phyloP scores from a whole-genome alignment of 495 filamentous ascomycete genomes.

The Neurospora discreta region DNA sequence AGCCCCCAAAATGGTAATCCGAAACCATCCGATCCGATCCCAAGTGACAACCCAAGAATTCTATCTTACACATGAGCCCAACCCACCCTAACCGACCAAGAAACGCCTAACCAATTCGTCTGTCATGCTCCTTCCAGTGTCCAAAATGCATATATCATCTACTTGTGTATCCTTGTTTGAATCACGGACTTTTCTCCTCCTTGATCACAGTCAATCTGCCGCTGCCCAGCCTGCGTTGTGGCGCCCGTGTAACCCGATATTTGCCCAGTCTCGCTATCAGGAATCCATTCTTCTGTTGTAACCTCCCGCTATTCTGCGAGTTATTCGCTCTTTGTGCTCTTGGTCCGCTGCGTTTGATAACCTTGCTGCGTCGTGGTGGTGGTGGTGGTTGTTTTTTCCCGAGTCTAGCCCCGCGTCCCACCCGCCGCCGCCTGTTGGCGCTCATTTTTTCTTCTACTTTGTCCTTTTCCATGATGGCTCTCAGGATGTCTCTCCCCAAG shows the following conservation, averaged over 20 bases:
- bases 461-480: background rate
- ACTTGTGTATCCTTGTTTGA: background rate
- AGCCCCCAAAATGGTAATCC: background rate
- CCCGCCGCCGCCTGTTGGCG: background rate
- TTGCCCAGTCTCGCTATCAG: background rate
- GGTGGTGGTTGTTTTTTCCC: background rate
- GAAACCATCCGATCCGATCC: background rate
- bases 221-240: background rate
- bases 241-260: background rate
- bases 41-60: background rate
- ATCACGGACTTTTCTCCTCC: background rate
- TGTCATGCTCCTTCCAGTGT: background rate
- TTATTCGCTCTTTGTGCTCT: background rate
- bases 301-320: background rate
- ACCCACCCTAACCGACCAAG: background rate
- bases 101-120: background rate
- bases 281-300: background rate
- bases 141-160: background rate
- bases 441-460: background rate
- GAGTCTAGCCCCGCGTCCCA: background rate
- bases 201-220: background rate
- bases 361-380: background rate
- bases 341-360: background rate
- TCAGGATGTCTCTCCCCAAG: background rate
- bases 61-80: background rate